Percentiles rank a stretch among this genome's conserved stretches.
These are phyloP conservation scores for Schizochytrium sp. DNA, from an alignment of 108 stramenopile genomes.

Conservation along the genomic window DNA sequence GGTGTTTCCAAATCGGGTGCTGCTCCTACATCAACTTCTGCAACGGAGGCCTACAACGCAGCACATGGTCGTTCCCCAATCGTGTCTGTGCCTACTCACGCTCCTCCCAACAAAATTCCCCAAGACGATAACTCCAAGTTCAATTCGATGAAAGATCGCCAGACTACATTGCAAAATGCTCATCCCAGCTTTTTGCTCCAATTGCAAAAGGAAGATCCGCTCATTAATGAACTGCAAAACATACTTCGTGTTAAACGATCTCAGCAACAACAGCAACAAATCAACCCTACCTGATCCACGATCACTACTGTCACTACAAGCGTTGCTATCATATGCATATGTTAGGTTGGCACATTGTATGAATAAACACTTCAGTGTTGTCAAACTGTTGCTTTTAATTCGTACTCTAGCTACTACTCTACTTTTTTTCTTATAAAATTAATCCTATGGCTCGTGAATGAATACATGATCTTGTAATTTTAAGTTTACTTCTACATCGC, in stretches of 20 bases:
- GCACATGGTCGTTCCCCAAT: neutral
- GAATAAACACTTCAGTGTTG: no score
- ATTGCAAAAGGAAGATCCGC: slow-evolving; percentile 30
- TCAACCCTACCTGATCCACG: no score
- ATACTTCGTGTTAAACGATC: neutral
- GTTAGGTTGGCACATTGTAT: no score
- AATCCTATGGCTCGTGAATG: no score
- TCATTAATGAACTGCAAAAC: neutral
- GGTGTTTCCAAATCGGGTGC: neutral
- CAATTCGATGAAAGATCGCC: slow-evolving; percentile 44
- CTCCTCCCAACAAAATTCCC: neutral
- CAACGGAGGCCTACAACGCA: slow-evolving; percentile 23
- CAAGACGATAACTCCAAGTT: neutral
- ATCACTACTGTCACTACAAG: no score
- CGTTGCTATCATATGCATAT: no score
- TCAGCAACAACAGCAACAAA: no score
- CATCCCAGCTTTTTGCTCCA: neutral
- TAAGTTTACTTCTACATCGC: no score
- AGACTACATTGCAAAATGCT: slow-evolving; percentile 2
- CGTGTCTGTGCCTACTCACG: neutral
- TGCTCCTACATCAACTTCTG: neutral
- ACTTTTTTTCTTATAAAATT: no score
- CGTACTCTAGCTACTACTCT: no score
- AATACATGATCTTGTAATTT: no score
- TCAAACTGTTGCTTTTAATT: no score